These are phyloP conservation scores for Fusarium devonianum DNA, from an alignment of 2,329 filamentous ascomycete genomes.

Conservation along the genomic window DNA sequence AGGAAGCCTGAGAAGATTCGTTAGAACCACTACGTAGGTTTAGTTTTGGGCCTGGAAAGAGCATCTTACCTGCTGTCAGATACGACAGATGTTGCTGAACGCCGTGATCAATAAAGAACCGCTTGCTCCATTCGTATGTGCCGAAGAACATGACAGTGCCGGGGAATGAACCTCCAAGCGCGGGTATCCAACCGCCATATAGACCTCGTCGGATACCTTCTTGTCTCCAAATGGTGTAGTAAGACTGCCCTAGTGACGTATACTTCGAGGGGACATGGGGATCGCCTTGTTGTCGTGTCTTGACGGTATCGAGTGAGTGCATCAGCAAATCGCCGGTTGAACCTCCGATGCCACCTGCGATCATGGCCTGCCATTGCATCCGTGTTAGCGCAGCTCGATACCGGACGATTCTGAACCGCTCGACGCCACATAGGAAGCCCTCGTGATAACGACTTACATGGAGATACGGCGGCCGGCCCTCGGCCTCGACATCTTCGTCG, in stretches of 20 bases:
- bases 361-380: conserved; percentile 73
- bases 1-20: conserved; percentile 71
- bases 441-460: conserved; percentile 46
- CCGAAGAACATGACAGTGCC: conserved; percentile 97
- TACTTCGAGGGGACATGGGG: conserved; percentile 93
- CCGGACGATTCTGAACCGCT: conserved; percentile 1
- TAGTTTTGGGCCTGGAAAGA: background rate
- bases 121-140: conserved; percentile 94
- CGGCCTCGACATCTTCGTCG: conserved; percentile 50
- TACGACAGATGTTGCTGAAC: conserved; percentile 86
- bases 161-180: conserved; percentile 89
- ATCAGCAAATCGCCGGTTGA: conserved; percentile 96
- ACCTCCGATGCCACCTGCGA: conserved; percentile 91
- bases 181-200: conserved; percentile 93
- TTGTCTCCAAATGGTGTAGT: conserved; percentile 90
- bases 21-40: too few species aligned
- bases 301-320: conserved; percentile 98
- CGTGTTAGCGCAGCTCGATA: conserved; percentile 30
- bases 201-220: conserved; percentile 86
- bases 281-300: conserved; percentile 96
- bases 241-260: conserved; percentile 86
- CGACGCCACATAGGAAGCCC: background rate
- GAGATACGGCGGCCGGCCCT: conserved; percentile 54
- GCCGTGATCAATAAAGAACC: conserved; percentile 83
- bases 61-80: conserved; percentile 73